Evolutionary conservation across 2,329 filamentous ascomycete species (phyloP), one percentile per base, ranked within the genome.

Genomic region (Trichocomaceae sp.): DNA sequence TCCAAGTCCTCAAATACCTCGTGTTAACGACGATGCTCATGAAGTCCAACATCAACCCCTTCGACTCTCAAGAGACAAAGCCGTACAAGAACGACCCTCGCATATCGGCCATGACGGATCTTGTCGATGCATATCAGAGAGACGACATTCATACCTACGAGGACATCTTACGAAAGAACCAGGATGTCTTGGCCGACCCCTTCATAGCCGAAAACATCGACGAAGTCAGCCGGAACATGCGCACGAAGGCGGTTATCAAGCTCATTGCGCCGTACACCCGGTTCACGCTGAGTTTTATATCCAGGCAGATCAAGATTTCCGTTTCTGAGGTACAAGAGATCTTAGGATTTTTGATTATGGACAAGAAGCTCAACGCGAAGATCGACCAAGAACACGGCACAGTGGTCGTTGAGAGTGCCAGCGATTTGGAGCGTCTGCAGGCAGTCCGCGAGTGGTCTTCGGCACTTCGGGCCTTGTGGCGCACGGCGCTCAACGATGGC

Each of bases 141-240:
- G 92, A 97, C 65, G 92, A 97, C 68, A 92, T 99, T 61, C 87
- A 92, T 69, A 80, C 83, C 62, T 99, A 99, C 72, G 90, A 96
- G 72, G 84, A 82, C 53, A 90, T 96, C 37, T 78, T 99, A 54
- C 84, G 89, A 64, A 85, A 85, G 66, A 95, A 96, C 75, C 86
- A 85, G 65, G 93, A 96, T 67, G 85, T 99, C 23, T 79, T 97
- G 39, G 84, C 86, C 12, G 93, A 99, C 69, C 85, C 88, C 0
- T 99, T 97, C 75, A 99, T 99, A 63, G 92, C 92, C 26, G 93
- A 97, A 74, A 97, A 99, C 69, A 99, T 99, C 63, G 93, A 97
- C 71, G 93, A 99, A 74, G 92, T 99, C 55, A 99, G 92, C 51
- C 88, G 93, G 44, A 96, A 93, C 72, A 96, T 99, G 87, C 88